Conservation (phyloP, 2,329 filamentous ascomycete species). For the Dryadomyces sulphureus region DNA sequence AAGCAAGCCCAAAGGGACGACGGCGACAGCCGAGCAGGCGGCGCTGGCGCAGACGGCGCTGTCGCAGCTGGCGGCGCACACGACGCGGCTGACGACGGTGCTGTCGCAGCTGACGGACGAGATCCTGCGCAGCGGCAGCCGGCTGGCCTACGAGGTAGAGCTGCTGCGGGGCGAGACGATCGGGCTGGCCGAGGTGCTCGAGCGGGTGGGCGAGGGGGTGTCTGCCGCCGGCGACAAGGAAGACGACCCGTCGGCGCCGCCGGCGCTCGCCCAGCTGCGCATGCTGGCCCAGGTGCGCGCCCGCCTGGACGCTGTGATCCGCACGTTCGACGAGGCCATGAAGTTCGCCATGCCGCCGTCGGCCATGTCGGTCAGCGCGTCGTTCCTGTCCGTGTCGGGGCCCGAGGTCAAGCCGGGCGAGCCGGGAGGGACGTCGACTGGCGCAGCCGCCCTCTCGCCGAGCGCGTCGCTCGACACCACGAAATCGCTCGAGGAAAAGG, state of each 20-base stretch:
- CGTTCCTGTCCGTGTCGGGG: constrained; percentile 79
- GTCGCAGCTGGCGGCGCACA: constrained; percentile 78
- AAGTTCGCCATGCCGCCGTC: constrained; percentile 85
- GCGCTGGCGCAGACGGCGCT: constrained; percentile 73
- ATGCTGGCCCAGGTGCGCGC: constrained; percentile 69
- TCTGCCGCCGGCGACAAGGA: not conserved
- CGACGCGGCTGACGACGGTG: constrained; percentile 63
- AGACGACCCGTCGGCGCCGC: constrained; percentile 24
- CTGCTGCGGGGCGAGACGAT: constrained; percentile 78
- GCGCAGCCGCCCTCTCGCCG: not conserved
- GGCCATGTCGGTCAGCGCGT: constrained; percentile 68
- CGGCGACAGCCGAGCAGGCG: constrained; percentile 31
- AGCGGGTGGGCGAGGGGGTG: constrained; percentile 37
- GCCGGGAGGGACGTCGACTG: no score
- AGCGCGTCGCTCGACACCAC: not conserved
- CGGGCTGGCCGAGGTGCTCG: constrained; percentile 63
- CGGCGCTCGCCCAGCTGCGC: constrained; percentile 63
- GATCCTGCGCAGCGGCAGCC: constrained; percentile 75
- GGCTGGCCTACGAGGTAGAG: constrained; percentile 89
- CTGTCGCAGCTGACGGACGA: constrained; percentile 89
- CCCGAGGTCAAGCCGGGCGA: constrained; percentile 57
- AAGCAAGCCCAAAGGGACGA: not conserved
- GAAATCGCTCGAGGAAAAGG: constrained; percentile 58
- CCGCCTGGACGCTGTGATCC: constrained; percentile 79
- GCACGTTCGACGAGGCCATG: constrained; percentile 89